These are phyloP conservation scores for Olyra latifolia DNA, from an alignment of 176 grass and related monocot species.

Conservation along the genomic window DNA sequence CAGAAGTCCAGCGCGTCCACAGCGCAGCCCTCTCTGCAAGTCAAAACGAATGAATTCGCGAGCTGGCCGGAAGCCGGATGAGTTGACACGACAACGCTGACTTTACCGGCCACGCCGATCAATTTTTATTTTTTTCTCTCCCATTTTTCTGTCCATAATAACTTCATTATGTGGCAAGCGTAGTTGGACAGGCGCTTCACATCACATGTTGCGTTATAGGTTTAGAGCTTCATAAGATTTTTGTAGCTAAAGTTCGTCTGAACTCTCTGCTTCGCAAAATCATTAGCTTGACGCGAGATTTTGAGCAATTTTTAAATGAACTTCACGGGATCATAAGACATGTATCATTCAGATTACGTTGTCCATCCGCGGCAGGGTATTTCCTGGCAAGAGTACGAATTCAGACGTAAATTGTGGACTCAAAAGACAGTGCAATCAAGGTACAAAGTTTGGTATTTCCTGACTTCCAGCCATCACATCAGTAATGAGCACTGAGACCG, in stretches of 20 bases:
- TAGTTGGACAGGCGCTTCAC: background rate
- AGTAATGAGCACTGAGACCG: background rate
- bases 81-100: constrained; percentile 21
- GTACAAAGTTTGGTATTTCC: background rate
- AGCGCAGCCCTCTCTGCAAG: background rate
- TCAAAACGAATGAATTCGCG: constrained; percentile 33
- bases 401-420: background rate
- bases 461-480: background rate
- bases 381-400: background rate
- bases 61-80: background rate
- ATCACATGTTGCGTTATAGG: background rate
- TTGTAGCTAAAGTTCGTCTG: too few species aligned
- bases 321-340: background rate
- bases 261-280: background rate
- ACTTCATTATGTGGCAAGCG: background rate
- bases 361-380: background rate
- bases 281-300: background rate
- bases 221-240: background rate
- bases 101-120: background rate
- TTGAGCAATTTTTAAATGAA: background rate
- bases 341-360: too few species aligned
- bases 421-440: background rate
- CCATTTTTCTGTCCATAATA: background rate
- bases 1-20: constrained; percentile 19
- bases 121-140: background rate